phyloP scores from a whole-genome alignment of 441 rosid genomes.

The Populus hybrid region DNA sequence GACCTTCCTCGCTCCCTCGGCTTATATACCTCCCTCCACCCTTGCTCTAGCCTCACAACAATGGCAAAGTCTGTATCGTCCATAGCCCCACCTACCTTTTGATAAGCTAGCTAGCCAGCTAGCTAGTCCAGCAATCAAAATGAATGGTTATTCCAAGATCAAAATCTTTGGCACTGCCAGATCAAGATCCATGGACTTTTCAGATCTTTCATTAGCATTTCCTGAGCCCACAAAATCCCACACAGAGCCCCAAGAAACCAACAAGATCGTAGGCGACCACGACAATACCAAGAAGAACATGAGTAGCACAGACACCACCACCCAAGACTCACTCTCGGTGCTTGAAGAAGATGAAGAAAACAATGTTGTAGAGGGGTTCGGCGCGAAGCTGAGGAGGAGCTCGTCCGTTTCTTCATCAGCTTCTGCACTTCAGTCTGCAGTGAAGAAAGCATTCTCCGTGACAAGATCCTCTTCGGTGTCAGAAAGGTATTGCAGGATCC shows the following conservation, averaged over 20 bases:
- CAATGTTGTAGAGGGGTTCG: constrained; percentile 16
- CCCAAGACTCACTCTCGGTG: constrained; percentile 24
- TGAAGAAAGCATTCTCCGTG: constrained; percentile 61
- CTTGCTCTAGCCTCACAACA: background rate
- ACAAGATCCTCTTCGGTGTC: constrained; percentile 77
- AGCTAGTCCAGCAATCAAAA: constrained; percentile 7
- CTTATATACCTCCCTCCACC: background rate
- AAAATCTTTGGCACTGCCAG: constrained; percentile 21
- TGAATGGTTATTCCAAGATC: constrained; percentile 71
- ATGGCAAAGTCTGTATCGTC: background rate
- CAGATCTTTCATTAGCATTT: constrained; percentile 31
- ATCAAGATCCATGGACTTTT: constrained; percentile 40
- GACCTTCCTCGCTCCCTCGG: too few relatives aligned
- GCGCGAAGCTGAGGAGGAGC: constrained; percentile 48
- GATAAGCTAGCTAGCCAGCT: too few relatives aligned
- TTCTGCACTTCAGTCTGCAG: constrained; percentile 20
- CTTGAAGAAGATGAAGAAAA: constrained; percentile 22
- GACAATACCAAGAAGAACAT: background rate
- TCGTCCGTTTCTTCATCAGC: constrained; percentile 53
- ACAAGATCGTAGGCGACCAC: background rate
- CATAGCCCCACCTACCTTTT: background rate
- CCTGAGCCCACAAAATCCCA: constrained; percentile 20
- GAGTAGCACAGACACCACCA: background rate
- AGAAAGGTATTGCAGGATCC: constrained; percentile 77
- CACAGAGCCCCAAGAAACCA: constrained; percentile 2